Evolutionary conservation across 306 rosid genomes (phyloP).

Genomic region (Lotus japonicus): DNA sequence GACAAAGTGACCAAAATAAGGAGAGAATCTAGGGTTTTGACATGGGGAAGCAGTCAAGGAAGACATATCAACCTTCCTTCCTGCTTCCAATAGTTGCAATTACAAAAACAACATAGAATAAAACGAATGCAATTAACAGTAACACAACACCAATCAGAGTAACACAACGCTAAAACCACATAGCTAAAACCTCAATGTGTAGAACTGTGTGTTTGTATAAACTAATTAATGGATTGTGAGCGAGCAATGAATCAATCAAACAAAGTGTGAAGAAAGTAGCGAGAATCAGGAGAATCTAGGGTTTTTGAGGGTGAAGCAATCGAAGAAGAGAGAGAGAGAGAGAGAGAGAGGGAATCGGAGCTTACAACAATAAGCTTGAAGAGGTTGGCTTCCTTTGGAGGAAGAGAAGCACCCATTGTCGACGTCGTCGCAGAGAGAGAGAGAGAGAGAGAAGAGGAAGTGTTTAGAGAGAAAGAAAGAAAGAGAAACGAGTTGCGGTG

Average conservation of each 20-base stretch:
- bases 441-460: background rate
- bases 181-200: too few species aligned
- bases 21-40: constrained; percentile 42
- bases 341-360: constrained; percentile 18
- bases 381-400: constrained; percentile 89
- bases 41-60: background rate
- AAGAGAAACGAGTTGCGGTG: too few species aligned
- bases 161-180: too few species aligned
- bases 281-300: constrained; percentile 30
- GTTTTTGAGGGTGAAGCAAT: constrained; percentile 19
- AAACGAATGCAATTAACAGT: too few species aligned
- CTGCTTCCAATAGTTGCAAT: too few species aligned
- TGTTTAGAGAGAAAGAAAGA: too few species aligned
- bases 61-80: background rate
- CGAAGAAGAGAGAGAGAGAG: background rate
- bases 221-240: background rate
- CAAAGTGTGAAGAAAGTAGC: background rate
- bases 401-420: constrained; percentile 90
- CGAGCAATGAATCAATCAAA: background rate
- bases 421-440: background rate
- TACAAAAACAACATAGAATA: too few species aligned
- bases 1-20: background rate
- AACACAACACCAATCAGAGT: too few species aligned
- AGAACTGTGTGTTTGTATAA: too few species aligned
- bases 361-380: constrained; percentile 98